Conservation (phyloP, 2,329 filamentous ascomycete species). For the Paecilomyces sp. region DNA sequence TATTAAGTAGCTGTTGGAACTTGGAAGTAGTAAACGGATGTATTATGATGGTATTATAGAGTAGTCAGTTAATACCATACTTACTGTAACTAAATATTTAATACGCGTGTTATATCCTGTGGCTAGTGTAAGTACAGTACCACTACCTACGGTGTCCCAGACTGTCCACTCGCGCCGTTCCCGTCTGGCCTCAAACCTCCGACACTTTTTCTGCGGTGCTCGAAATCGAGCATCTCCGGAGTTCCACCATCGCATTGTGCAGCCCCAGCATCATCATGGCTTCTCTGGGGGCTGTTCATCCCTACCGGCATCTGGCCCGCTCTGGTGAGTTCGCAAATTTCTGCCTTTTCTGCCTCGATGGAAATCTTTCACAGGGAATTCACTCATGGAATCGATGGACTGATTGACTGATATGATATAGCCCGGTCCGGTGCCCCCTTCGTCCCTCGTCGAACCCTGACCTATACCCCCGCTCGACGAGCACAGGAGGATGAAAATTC, state of each 20-base stretch:
- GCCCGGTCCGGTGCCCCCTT: conserved; percentile 25
- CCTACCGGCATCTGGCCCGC: conserved; percentile 31
- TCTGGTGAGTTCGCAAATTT: conserved; percentile 20
- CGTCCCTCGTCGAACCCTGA: conserved; percentile 29
- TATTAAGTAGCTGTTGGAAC: too few relatives aligned
- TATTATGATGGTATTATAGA: too few relatives aligned
- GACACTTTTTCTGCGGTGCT: background rate
- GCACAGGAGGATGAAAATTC: conserved; percentile 19
- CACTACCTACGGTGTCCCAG: background rate
- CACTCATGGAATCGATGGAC: background rate
- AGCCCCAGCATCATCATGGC: conserved; percentile 21
- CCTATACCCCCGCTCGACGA: conserved; percentile 21
- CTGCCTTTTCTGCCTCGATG: background rate
- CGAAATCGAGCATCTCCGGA: conserved; percentile 4
- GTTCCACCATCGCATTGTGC: conserved; percentile 10
- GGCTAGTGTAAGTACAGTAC: background rate
- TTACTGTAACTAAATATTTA: background rate
- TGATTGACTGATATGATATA: conserved; percentile 6
- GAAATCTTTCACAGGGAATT: background rate
- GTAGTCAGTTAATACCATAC: too few relatives aligned
- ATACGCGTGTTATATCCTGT: background rate
- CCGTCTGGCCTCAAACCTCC: background rate
- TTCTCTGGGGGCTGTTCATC: conserved; percentile 30
- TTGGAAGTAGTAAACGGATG: too few relatives aligned
- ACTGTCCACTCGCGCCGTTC: background rate